Evolutionary conservation across 1,139 yeast genomes (phyloP).

Genomic region (Saccharomyces hybrid): DNA sequence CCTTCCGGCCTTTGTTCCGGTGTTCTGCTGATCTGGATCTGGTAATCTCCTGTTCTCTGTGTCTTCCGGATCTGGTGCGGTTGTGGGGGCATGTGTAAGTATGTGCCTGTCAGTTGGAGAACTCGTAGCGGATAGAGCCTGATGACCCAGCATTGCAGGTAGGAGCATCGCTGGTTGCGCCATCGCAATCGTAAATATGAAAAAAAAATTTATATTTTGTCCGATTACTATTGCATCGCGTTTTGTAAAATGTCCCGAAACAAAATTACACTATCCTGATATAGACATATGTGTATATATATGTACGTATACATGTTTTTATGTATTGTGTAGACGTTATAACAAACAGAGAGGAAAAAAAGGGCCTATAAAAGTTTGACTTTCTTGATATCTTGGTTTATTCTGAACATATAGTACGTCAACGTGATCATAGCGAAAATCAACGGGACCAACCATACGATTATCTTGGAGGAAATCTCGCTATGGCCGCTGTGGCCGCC

Average conservation of each 20-base stretch:
- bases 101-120: too few species aligned
- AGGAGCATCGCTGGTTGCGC: too few species aligned
- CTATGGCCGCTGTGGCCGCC: slow-evolving; percentile 10
- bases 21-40: neutral
- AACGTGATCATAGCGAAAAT: slow-evolving; percentile 21
- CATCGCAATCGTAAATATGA: too few species aligned
- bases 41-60: neutral
- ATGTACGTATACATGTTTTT: neutral
- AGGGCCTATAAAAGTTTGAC: slow-evolving; percentile 22
- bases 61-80: too few species aligned
- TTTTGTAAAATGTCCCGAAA: too few species aligned
- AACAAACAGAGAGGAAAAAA: neutral
- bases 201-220: too few species aligned
- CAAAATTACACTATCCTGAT: neutral
- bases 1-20: neutral
- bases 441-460: slow-evolving; percentile 26
- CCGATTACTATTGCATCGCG: too few species aligned
- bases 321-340: neutral
- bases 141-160: too few species aligned
- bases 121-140: too few species aligned
- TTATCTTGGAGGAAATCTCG: slow-evolving; percentile 25
- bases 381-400: slow-evolving; percentile 31
- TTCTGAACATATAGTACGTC: slow-evolving; percentile 29
- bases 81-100: neutral
- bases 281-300: neutral